Conservation (phyloP, 768 basidiomycete genomes). For the Cytidiella melzeri region DNA sequence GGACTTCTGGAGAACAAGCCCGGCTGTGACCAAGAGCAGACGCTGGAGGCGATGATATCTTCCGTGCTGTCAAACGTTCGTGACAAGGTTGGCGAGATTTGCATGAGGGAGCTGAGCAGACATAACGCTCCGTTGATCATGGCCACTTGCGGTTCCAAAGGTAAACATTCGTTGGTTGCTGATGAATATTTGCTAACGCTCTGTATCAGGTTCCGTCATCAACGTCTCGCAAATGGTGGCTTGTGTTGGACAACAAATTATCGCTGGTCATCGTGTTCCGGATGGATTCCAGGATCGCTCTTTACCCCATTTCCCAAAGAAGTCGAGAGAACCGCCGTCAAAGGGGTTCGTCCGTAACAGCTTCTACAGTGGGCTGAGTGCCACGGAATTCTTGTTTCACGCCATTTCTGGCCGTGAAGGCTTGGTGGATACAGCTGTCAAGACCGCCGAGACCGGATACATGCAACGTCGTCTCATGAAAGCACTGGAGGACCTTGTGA, state of each 20-base stretch:
- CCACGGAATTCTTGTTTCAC: constrained; percentile 98
- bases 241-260: constrained; percentile 99
- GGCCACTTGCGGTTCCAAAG: constrained; percentile 99
- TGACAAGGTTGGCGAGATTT: constrained; percentile 93
- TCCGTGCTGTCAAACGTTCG: constrained; percentile 91
- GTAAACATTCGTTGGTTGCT: constrained; percentile 30
- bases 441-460: constrained; percentile 99
- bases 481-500: constrained; percentile 93
- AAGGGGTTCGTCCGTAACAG: constrained; percentile 98
- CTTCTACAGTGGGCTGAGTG: constrained; percentile 86
- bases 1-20: constrained; percentile 94
- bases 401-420: constrained; percentile 99
- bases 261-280: constrained; percentile 94
- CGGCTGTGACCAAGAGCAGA: constrained; percentile 96
- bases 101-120: constrained; percentile 96
- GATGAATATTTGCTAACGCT: constrained; percentile 10
- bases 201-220: constrained; percentile 84
- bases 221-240: constrained; percentile 99
- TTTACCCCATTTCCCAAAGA: constrained; percentile 97
- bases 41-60: constrained; percentile 94
- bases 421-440: constrained; percentile 98
- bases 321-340: constrained; percentile 91
- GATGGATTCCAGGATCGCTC: constrained; percentile 99
- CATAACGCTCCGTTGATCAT: constrained; percentile 97
- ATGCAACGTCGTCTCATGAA: constrained; percentile 99